phyloP scores from a whole-genome alignment of 345 rosid genomes.

The Turnera subulata region DNA sequence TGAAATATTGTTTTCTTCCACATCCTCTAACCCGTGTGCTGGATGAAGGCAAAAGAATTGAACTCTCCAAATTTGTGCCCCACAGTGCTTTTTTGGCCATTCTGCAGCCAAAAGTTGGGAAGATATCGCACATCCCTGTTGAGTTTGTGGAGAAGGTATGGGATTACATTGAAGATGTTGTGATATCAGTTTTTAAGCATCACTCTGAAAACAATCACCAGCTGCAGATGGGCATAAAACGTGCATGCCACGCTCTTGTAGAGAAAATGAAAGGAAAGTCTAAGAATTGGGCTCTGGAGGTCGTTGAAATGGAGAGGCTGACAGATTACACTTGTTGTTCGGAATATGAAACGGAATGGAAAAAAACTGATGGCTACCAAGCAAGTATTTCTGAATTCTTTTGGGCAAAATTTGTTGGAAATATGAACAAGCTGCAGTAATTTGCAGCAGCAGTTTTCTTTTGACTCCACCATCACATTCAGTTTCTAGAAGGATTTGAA shows the following conservation, averaged over 20 bases:
- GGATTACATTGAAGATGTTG: slow-evolving; percentile 22
- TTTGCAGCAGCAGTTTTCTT: too few species aligned
- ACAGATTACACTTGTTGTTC: slow-evolving; percentile 35
- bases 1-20: too few species aligned
- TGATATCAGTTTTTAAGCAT: slow-evolving; percentile 12
- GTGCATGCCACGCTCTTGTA: slow-evolving; percentile 24
- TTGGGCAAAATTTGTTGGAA: too few species aligned
- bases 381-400: background rate
- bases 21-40: too few species aligned
- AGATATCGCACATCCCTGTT: slow-evolving; percentile 9
- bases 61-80: slow-evolving; percentile 34
- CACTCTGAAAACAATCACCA: slow-evolving; percentile 21
- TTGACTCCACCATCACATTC: too few species aligned
- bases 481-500: too few species aligned
- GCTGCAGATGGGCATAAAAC: slow-evolving; percentile 9
- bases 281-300: slow-evolving; percentile 20
- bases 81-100: slow-evolving; percentile 18
- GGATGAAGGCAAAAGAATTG: slow-evolving; percentile 34
- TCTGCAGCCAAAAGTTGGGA: slow-evolving; percentile 21
- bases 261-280: slow-evolving; percentile 31
- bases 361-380: slow-evolving; percentile 14
- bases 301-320: slow-evolving; percentile 33
- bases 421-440: too few species aligned
- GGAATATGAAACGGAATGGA: slow-evolving; percentile 27
- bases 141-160: slow-evolving; percentile 19